Conservation (phyloP, 805 yeast genomes). For the Saccharomyces cerevisiae region DNA sequence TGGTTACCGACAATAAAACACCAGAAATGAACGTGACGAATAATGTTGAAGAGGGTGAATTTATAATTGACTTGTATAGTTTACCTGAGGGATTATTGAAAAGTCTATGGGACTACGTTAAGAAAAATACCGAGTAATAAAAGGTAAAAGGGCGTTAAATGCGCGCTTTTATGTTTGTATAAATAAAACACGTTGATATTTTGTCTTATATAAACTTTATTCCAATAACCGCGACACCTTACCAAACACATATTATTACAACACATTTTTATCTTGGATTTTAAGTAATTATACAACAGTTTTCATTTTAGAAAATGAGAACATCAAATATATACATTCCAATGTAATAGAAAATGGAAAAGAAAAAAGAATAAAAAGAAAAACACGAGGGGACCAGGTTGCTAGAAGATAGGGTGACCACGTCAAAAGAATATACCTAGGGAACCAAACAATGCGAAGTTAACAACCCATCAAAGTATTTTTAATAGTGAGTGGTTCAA, state of each 20-base stretch:
- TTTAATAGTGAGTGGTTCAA: not conserved
- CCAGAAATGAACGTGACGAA: conserved; percentile 93
- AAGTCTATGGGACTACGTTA: conserved; percentile 91
- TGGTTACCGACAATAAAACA: conserved; percentile 94
- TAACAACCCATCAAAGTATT: not conserved
- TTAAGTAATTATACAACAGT: not conserved
- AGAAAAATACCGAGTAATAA: conserved; percentile 47
- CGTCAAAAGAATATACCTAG: not conserved
- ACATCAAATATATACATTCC: not conserved
- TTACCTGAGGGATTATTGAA: conserved; percentile 86
- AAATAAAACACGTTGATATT: not conserved
- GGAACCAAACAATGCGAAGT: not conserved
- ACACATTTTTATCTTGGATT: not conserved
- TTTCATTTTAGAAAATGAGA: not conserved
- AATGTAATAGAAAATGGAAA: not conserved
- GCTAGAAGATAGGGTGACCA: not conserved
- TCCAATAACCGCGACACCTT: not conserved
- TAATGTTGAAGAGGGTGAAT: conserved; percentile 94
- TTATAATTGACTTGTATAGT: conserved; percentile 91
- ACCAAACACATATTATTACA: not conserved
- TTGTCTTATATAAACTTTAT: not conserved
- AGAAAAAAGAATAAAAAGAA: not conserved
- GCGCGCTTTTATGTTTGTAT: not conserved
- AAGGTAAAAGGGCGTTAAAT: not conserved
- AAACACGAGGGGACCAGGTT: not conserved